phyloP scores from a whole-genome alignment of 257 asterid genomes.

The Nicotiana tomentosiformis region DNA sequence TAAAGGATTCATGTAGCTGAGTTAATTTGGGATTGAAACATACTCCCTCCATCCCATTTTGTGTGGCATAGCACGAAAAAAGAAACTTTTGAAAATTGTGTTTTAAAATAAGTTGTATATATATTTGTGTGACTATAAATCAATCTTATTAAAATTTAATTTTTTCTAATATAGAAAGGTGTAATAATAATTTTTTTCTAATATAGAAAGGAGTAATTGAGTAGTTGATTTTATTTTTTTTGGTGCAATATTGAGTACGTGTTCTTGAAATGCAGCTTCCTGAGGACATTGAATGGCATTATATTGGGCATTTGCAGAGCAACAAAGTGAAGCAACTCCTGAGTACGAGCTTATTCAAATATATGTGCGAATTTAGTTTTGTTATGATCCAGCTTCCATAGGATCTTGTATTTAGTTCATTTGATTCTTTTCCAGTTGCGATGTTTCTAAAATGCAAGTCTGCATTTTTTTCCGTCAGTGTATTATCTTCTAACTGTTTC shows the following conservation, averaged over 20 bases:
- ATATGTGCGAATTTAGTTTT: background rate
- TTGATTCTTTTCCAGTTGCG: background rate
- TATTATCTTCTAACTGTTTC: background rate
- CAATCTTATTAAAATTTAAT: no score
- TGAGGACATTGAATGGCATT: slow-evolving; percentile 78
- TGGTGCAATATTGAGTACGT: background rate
- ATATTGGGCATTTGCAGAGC: slow-evolving; percentile 82
- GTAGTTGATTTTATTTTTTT: background rate
- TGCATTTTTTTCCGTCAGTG: background rate
- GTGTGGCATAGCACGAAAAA: no score
- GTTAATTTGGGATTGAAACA: background rate
- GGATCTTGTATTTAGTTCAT: background rate
- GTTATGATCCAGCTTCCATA: background rate
- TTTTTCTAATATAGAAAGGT: no score
- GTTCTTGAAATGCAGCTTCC: slow-evolving; percentile 53
- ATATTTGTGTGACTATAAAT: no score
- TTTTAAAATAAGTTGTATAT: no score
- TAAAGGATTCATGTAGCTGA: background rate
- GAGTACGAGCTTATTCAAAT: slow-evolving; percentile 29
- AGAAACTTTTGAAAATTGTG: no score
- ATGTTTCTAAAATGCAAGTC: background rate
- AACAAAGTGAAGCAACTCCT: slow-evolving; percentile 72
- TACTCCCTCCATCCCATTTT: background rate
- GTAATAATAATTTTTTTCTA: no score
- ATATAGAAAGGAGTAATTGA: background rate